Evolutionary conservation across 1,284 basidiomycete species (phyloP), one percentile per base, ranked within the genome.

Genomic region (Moesziomyces sp.): DNA sequence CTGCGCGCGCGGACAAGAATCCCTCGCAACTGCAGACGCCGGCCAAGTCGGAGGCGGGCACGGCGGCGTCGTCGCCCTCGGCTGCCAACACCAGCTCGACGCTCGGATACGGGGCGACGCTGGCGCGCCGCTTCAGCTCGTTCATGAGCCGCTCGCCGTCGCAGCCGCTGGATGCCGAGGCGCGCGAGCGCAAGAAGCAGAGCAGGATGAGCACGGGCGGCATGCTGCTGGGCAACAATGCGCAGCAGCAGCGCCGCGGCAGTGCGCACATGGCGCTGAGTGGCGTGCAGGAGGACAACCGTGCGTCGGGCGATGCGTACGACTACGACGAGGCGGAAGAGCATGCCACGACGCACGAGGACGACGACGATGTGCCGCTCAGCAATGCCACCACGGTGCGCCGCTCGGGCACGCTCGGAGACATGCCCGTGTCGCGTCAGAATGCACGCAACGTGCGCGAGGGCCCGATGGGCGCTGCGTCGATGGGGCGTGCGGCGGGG

Each of bases 121-220:
- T 83, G 10, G 66, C 74, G 16, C 73, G 78, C 18, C 65, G 81
- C 9, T 80, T 81, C 59, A 81, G 82, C 48, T 74, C 75, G 9
- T 65, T 83, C 55, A 70, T 78, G 46, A 65, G 76, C 19, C 68
- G 78, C 5, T 78, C 76, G 13, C 80, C 80, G 0, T 73, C 75
- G 52, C 74, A 59, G 35, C 70, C 77, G 38, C 38, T 74, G 21
- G 79, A 79, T 52, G 60, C 64, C 11, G 78, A 78, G 21, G 60
- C 62, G 4, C 46, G 64, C 19, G 79, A 81, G 51, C 72, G 74
- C 42, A 74, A 78, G 48, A 72, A 78, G 57, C 70, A 70, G 30
- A 69, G 66, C 44, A 57, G 79, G 19, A 76, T 81, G 76, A 78
- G 77, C 59, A 77, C 74, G 24, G 76, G 76, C 19, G 74, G 58